Conservation (phyloP, 257 asterid species). For the Vinca minor region DNA sequence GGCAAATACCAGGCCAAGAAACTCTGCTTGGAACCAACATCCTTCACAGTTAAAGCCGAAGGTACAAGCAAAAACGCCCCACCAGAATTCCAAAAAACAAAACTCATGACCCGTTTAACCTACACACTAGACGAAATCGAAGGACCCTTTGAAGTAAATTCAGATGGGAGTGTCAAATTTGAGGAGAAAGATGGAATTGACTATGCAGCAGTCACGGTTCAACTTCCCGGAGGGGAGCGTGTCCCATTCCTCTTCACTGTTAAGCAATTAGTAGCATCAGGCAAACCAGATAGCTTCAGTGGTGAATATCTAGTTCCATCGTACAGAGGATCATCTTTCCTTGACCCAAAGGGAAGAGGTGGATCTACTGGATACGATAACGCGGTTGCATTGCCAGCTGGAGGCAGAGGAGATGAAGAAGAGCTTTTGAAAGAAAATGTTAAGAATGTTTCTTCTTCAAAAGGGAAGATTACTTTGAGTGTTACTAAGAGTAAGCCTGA, state of each 20-base stretch:
- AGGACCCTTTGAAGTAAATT: conserved; percentile 81
- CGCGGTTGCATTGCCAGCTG: conserved; percentile 97
- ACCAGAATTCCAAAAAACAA: conserved; percentile 86
- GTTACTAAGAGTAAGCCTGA: conserved; percentile 77
- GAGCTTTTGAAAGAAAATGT: conserved; percentile 79
- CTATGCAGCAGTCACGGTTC: conserved; percentile 95
- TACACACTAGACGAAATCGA: conserved; percentile 97
- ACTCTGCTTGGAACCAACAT: conserved; percentile 93
- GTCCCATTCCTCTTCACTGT: conserved; percentile 89
- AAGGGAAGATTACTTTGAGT: conserved; percentile 78
- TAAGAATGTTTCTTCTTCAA: conserved; percentile 60
- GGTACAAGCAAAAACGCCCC: conserved; percentile 69
- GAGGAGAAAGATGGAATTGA: conserved; percentile 96
- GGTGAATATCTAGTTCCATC: conserved; percentile 91
- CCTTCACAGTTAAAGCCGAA: conserved; percentile 95
- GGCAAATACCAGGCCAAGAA: conserved; percentile 88
- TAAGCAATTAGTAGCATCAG: conserved; percentile 89
- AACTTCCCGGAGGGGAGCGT: conserved; percentile 97
- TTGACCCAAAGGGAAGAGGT: conserved; percentile 98
- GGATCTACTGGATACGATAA: conserved; percentile 97
- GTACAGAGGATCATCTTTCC: conserved; percentile 93
- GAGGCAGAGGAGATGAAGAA: conserved; percentile 98
- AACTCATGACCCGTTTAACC: conserved; percentile 96
- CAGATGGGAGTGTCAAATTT: conserved; percentile 69
- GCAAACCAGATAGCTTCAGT: conserved; percentile 57